Conservation (phyloP, 1,284 basidiomycete genomes). For the Paramarasmius palmivorus region DNA sequence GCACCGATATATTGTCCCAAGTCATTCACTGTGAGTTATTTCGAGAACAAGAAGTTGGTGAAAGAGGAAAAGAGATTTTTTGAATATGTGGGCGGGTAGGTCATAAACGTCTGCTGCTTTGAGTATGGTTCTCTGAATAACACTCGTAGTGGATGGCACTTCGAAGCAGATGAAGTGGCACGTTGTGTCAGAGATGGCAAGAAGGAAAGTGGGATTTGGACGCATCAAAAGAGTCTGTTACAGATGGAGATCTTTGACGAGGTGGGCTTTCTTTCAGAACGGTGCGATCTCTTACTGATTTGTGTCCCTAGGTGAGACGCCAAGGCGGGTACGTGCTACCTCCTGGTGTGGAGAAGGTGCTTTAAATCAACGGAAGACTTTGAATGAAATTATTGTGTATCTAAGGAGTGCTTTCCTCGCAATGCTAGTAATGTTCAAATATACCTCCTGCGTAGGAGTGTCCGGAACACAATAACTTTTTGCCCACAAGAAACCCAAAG, state of each 20-base stretch:
- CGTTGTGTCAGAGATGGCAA: constrained; percentile 77
- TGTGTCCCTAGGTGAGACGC: constrained; percentile 42
- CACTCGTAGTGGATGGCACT: constrained; percentile 58
- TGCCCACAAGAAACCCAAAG: too few species aligned
- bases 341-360: constrained; percentile 19
- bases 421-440: too few species aligned
- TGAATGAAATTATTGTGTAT: too few species aligned
- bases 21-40: constrained; percentile 64
- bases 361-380: too few species aligned
- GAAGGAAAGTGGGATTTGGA: constrained; percentile 74
- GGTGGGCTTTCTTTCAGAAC: constrained; percentile 39
- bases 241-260: constrained; percentile 83
- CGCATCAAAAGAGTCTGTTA: constrained; percentile 73
- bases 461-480: too few species aligned
- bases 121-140: neutral
- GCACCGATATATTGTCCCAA: constrained; percentile 65
- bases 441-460: too few species aligned
- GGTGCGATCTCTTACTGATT: neutral
- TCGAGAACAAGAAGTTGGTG: constrained; percentile 47
- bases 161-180: constrained; percentile 84
- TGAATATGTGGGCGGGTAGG: constrained; percentile 49
- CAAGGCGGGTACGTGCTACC: constrained; percentile 30
- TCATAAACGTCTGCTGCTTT: neutral
- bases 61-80: constrained; percentile 57
- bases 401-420: too few species aligned